Percentiles rank a stretch among this genome's conserved stretches.
These are phyloP conservation scores for Stachybotrys echinatus DNA, from an alignment of 2,329 filamentous ascomycete species.

Conservation along the genomic window DNA sequence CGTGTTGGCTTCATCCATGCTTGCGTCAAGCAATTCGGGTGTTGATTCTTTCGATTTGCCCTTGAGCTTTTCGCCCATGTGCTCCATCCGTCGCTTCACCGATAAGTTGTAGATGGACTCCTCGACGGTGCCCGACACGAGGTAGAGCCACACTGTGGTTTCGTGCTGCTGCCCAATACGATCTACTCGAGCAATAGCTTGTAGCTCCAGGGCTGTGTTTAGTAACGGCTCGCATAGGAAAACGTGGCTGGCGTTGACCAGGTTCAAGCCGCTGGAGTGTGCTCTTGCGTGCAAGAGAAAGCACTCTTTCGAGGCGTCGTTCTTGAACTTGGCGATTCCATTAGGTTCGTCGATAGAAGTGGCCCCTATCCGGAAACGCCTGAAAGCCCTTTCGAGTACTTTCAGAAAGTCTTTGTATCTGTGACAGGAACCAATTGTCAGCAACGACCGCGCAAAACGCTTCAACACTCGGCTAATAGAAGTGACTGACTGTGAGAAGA, in stretches of 20 bases:
- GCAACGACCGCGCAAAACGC: background rate
- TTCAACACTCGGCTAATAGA: no score
- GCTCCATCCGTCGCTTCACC: conserved; percentile 69
- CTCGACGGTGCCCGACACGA: conserved; percentile 87
- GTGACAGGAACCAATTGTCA: background rate
- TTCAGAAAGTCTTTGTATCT: conserved; percentile 71
- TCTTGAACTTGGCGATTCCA: conserved; percentile 72
- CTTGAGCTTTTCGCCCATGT: conserved; percentile 51
- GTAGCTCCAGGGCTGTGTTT: conserved; percentile 88
- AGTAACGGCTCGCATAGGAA: conserved; percentile 92
- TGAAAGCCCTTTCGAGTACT: conserved; percentile 67
- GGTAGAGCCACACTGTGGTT: conserved; percentile 93
- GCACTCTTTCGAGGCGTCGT: conserved; percentile 68
- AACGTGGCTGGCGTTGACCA: conserved; percentile 89
- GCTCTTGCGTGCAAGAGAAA: conserved; percentile 87
- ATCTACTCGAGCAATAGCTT: conserved; percentile 92
- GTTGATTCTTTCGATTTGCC: conserved; percentile 34
- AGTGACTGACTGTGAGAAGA: conserved; percentile 71
- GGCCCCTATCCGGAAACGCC: conserved; percentile 65
- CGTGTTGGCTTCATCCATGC: conserved; percentile 78
- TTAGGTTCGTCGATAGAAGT: conserved; percentile 62
- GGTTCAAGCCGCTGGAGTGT: conserved; percentile 81
- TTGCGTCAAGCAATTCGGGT: conserved; percentile 49
- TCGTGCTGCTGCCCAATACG: conserved; percentile 84
- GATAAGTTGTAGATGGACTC: conserved; percentile 87